A percentile compares a stretch with the other conserved stretches of the same genome.
These are phyloP conservation scores for Eucalyptus marginata DNA, from an alignment of 345 rosid species.

Conservation along the genomic window DNA sequence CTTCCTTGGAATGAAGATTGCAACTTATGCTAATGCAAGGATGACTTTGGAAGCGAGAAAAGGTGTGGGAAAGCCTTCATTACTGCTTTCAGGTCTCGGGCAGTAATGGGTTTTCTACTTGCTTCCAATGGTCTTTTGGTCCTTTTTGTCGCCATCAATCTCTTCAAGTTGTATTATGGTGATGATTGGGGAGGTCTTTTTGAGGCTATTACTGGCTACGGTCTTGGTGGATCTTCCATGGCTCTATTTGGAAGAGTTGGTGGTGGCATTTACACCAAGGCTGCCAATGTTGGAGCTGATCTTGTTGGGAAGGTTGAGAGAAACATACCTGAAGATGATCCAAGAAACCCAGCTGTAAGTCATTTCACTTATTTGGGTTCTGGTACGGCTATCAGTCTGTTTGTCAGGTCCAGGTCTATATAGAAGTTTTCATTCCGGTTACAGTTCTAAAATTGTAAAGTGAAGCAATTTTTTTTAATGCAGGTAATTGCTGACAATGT, in stretches of 20 bases:
- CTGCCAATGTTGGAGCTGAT: not conserved
- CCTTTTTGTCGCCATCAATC: not conserved
- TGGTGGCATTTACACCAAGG: not conserved
- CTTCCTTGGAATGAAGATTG: not conserved
- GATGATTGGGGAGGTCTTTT: not conserved
- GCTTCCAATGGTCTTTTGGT: not conserved
- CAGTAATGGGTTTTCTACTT: not conserved
- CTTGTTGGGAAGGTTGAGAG: not conserved
- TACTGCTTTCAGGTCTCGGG: not conserved
- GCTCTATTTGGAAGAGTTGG: not conserved
- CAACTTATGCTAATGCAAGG: not conserved
- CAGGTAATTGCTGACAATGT: not conserved
- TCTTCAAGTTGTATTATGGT: not conserved
- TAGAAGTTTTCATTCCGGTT: not conserved
- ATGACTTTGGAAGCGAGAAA: not conserved
- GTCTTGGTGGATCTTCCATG: not conserved
- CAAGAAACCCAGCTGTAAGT: not conserved
- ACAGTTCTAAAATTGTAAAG: not conserved
- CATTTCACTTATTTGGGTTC: not conserved
- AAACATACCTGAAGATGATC: not conserved
- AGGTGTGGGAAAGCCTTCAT: not conserved
- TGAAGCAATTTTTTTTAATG: not conserved
- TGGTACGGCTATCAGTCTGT: not conserved
- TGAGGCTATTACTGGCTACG: not conserved
- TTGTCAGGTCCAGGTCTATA: not conserved